Evolutionary conservation across 177 flowering plant species (phyloP), one percentile per base, ranked within the genome.

Genomic region (Telopea speciosissima): DNA sequence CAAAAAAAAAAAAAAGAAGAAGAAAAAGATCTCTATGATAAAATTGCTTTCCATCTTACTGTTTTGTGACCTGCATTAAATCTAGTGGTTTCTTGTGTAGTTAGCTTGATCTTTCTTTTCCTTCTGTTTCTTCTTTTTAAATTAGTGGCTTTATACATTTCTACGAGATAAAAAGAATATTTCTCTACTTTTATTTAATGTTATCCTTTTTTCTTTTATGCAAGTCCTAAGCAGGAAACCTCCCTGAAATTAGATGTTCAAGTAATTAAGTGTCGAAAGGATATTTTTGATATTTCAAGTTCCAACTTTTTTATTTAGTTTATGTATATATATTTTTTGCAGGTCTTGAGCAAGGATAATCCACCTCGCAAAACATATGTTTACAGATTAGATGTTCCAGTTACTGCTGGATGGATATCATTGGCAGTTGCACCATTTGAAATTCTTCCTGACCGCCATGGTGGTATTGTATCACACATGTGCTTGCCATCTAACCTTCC

Each of bases 361-460:
- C 97, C 96, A 78, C 88, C 96, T 61, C 87, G 85, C 65, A 95
- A 89, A 82, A 91, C 98, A 25, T 95, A 79, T 77, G 97, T 93
- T 24, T 95, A 93, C 74, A 85, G 72, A 72, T 72, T 95, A 70
- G 80, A 83, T 76, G 81, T 88, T 78, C 97, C 97, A 33, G 96
- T 93, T 71, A 65, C 83, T 81, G 88, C 99, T 65, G 85, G 77
- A 24, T 92, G 90, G 87, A 91, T 95, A 84, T 83, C 93, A 56
- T 77, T 95, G 78, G 93, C 79, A 31, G 96, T 93, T 79, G 99
- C 88, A 24, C 97, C 96, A 72, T 90, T 95, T 82, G 88, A 89
- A 80, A 81, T 95, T 69, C 72, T 90, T 80, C 88, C 95, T 17
- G 97, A 93, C 71, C 80, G 70, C 67, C 88, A 91, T 71, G 78